Evolutionary conservation across 768 basidiomycete species (phyloP), one percentile per base, ranked within the genome.

Genomic region (Boletus reticulatus): DNA sequence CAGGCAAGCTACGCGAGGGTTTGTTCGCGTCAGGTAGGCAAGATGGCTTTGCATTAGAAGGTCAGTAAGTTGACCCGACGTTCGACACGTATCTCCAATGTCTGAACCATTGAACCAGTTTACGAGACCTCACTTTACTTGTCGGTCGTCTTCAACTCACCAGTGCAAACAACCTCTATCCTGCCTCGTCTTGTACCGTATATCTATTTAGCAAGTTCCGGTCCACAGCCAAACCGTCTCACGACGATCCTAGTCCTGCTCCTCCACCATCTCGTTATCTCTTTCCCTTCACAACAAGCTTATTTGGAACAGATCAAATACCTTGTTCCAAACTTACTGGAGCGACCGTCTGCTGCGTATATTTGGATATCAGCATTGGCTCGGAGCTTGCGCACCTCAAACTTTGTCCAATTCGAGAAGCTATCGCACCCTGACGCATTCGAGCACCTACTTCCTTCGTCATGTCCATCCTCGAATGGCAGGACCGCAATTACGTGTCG

Each of bases 1-100:
- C 53, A 92, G 89, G 89, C 42, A 92, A 91, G 66, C 73, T 92
- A 8, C 78, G 89, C 48, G 89, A 92, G 70, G 89, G 89, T 0
- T 74, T 91, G 4, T 76, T 78, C 8, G 81, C 89, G 0, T 81
- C 85, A 2, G 73, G 73, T 29, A 78, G 89, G 53, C 73, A 56
- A 19, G 89, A 89, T 65, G 55, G 50, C 4, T 89, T 92, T 62
- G 79, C 85, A 2, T 51, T 85, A 13, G 86, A 90, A 82, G 89
- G 89, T 88, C 54, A 39, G 76, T 52, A 31, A 20, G 17, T 50
- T 29, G 11, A 11, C 27, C 41, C 27, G 22, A 24, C n/a, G 4
- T 49, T 6, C 34, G n/a, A 22, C 4, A 34, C 49, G 13, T 50
- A 31, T 32, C 17, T 14, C 27, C 9, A 27, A 39, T 46, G 31